Percentiles rank a stretch among this genome's conserved stretches.
These are phyloP conservation scores for Cavenderia fasciculata DNA, from an alignment of 78 protist species.

Conservation along the genomic window DNA sequence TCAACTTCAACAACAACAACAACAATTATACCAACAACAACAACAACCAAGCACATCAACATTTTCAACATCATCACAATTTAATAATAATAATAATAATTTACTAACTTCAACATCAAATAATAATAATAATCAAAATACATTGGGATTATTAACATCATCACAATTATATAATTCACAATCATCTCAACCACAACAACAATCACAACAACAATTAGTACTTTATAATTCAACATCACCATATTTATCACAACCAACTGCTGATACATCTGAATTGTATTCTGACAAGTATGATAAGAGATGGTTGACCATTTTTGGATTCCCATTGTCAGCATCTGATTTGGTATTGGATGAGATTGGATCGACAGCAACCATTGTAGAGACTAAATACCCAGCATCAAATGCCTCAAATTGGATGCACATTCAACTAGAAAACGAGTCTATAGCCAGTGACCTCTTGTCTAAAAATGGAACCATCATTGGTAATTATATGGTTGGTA, in stretches of 20 bases:
- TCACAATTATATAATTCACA: too few relatives aligned
- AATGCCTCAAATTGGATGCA: conserved; percentile 28
- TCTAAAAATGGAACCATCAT: conserved; percentile 20
- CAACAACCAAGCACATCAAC: background rate
- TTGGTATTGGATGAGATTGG: conserved; percentile 33
- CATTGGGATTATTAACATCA: too few relatives aligned
- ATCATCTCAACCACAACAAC: conserved; percentile 24
- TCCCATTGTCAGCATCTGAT: conserved; percentile 29
- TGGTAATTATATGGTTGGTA: conserved; percentile 67
- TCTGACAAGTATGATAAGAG: conserved; percentile 49
- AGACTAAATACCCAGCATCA: conserved; percentile 20
- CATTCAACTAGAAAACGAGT: conserved; percentile 38
- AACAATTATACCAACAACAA: background rate
- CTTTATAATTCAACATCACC: background rate
- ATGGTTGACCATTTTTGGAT: conserved; percentile 69
- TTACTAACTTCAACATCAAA: too few relatives aligned
- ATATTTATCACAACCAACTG: background rate
- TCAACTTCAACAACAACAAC: conserved; percentile 9
- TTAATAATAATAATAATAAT: too few relatives aligned
- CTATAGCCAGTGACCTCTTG: conserved; percentile 16
- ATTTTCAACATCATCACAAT: background rate
- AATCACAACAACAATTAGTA: background rate
- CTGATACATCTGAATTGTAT: background rate
- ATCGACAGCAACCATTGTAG: conserved; percentile 27
- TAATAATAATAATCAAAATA: too few relatives aligned